Evolutionary conservation across 1,139 yeast species (phyloP), one percentile per base, ranked within the genome.

Genomic region (Scheffersomyces cryptocercus): DNA sequence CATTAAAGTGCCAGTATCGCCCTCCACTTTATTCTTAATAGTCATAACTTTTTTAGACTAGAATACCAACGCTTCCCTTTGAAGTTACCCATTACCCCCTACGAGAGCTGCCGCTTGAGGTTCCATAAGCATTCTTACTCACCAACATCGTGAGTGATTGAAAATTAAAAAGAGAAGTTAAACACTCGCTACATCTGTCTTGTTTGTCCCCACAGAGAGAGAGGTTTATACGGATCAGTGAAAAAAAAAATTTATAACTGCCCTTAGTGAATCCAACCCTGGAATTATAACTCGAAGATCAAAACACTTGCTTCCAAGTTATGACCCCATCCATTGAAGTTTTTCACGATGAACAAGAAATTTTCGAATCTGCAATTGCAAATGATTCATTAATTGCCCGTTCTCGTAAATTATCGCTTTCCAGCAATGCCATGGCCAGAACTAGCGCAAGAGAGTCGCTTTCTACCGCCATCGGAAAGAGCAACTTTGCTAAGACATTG

Each of bases 51-150:
- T 41, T 20, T 34, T 39, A 39, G 44, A 41, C 45, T 32, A 29
- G 37, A 39, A 36, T 36, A 29, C 36, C 39, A 31, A 33, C 35
- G 33, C 39, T 36, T 39, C 42, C 41, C 36, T 39, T 32, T 34
- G 29, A 36, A 38, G 41, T 33, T 35, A 39, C 34, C 36, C 37
- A 37, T 30, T 41, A 40, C 40, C 36, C 29, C 43, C 52, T 43
- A 71, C 77, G 77, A 70, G 77, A 71, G 77, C 75, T 71, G 77
- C 77, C 77, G 77, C 75, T 66, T 71, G 77, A 70, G 65, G 73
- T 68, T 57, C 52, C 40, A 50, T 54, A 47, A 42, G 44, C 44
- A 41, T 39, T 30, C 38, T 41, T 50, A 61, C 73, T 68, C 73
- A 61, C 71, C 41, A 28, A 39, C 35, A 35, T 44, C 48, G 72